Evolutionary conservation across 108 stramenopile genomes (phyloP).

Genomic region (Nitzschia palea): DNA sequence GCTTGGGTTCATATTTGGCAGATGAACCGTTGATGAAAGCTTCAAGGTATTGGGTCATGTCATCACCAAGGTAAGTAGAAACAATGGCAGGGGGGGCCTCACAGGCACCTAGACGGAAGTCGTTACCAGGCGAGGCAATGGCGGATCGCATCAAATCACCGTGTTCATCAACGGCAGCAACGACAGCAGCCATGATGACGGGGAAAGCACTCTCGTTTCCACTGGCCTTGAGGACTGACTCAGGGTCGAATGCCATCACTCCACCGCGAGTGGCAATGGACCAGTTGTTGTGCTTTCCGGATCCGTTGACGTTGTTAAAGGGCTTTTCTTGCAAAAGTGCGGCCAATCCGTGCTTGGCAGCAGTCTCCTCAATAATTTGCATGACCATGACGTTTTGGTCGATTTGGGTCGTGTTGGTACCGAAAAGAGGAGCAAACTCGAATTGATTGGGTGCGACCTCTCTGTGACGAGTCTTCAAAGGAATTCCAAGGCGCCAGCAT

Average conservation of each 20-base stretch:
- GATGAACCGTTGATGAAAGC: slow-evolving; percentile 77
- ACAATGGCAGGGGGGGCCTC: slow-evolving; percentile 97
- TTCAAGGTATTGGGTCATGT: slow-evolving; percentile 86
- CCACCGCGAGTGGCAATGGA: slow-evolving; percentile 86
- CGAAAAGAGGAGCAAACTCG: slow-evolving; percentile 92
- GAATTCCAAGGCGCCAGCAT: slow-evolving; percentile 87
- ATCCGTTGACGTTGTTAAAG: slow-evolving; percentile 94
- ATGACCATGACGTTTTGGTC: slow-evolving; percentile 96
- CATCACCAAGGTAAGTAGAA: slow-evolving; percentile 92
- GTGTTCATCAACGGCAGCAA: slow-evolving; percentile 90
- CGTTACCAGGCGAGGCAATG: slow-evolving; percentile 93
- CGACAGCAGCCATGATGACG: slow-evolving; percentile 90
- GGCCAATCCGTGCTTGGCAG: slow-evolving; percentile 88
- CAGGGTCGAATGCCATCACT: slow-evolving; percentile 79
- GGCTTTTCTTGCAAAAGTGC: slow-evolving; percentile 98
- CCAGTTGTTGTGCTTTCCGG: slow-evolving; percentile 98
- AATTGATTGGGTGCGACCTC: slow-evolving; percentile 97
- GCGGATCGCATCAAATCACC: slow-evolving; percentile 95
- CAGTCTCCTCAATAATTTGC: slow-evolving; percentile 95
- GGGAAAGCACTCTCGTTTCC: slow-evolving; percentile 82
- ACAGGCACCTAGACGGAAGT: slow-evolving; percentile 95
- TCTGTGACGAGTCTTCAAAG: slow-evolving; percentile 91
- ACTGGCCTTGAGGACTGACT: slow-evolving; percentile 57
- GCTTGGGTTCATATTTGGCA: slow-evolving; percentile 68
- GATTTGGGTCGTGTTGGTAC: slow-evolving; percentile 87